Evolutionary conservation across 208 protist species (phyloP), one percentile per base, ranked within the genome.

Genomic region (Wallacemonas collosoma): DNA sequence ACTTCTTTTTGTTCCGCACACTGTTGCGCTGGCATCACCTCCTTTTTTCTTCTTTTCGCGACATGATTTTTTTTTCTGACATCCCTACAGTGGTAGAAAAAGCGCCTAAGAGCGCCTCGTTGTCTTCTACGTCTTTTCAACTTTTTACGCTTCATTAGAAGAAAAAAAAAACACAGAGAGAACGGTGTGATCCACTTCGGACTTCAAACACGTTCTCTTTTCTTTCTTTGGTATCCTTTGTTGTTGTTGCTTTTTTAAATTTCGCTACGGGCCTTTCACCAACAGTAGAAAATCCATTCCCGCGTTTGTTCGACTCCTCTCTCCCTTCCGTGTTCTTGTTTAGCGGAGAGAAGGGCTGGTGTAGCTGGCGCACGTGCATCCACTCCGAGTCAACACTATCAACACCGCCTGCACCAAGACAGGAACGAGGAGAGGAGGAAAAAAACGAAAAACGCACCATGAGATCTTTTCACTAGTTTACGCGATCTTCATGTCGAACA

Each of bases 401-500:
- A 26, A 26, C 26, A 26, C 26, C 26, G 26, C 26, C 26, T 26
- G 26, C 26, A 26, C 26, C 26, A 26, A 26, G 26, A 26, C 26
- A 26, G 26, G 26, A 26, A 26, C 26, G 26, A 26, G 26, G 26
- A 26, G 26, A 26, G 26, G 26, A 26, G 0, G 26, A 26, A 26
- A 0, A 26, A 26, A 26, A 26, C 26, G 26, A 26, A 26, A 26
- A 26, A 26, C 26, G 26, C 26, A 26, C 0, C 26, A 26, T 26
- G 26, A 26, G 26, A 26, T 26, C 26, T 26, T 26, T 8, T n/a
- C 41, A 17, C 8, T 26, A 0, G 12, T 11, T 76, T 93, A 95
- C 81, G 86, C 77, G 67, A 96, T 93, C 88, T 96, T 92, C 72
- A 96, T 88, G 64, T 96, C 91, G 58, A 96, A 92, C 62, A 96